phyloP scores from a whole-genome alignment of 371 early-diverging fungal genomes.

The Nematocida ironsii region DNA sequence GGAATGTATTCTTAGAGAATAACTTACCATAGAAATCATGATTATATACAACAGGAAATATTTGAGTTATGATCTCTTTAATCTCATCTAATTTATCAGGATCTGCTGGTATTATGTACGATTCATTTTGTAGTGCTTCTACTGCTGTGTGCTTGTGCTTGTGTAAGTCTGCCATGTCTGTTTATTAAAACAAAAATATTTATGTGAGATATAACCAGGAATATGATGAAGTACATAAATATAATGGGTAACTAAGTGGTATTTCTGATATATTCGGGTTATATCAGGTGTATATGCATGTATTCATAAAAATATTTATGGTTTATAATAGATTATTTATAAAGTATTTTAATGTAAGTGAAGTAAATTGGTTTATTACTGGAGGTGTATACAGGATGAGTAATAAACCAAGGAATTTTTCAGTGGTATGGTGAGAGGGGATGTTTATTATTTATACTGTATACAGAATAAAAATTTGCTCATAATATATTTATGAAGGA shows the following conservation, averaged over 20 bases:
- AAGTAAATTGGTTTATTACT: too few species aligned
- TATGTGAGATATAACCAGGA: not conserved
- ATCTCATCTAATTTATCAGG: constrained; percentile 19
- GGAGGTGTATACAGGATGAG: too few species aligned
- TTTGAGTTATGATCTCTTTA: not conserved
- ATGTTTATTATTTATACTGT: too few species aligned
- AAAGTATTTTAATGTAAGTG: too few species aligned
- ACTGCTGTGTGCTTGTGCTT: not conserved
- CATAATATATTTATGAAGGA: constrained; percentile 6
- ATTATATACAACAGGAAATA: constrained; percentile 43
- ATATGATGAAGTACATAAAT: too few species aligned
- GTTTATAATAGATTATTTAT: too few species aligned
- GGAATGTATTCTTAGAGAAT: not conserved
- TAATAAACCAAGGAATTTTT: too few species aligned
- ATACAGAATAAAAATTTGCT: not conserved
- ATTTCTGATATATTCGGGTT: too few species aligned
- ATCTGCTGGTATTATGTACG: constrained; percentile 6
- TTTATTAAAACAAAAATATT: constrained; percentile 27
- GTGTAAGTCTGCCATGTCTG: constrained; percentile 4
- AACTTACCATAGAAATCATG: constrained; percentile 40
- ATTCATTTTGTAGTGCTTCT: not conserved
- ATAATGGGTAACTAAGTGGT: too few species aligned
- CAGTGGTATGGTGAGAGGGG: too few species aligned
- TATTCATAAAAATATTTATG: too few species aligned
- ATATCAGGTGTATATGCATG: too few species aligned